Percentiles rank a stretch among this genome's conserved stretches.
Evolutionary conservation across 2,329 filamentous ascomycete genomes (phyloP).

Genomic region (Leptographium lundbergii): DNA sequence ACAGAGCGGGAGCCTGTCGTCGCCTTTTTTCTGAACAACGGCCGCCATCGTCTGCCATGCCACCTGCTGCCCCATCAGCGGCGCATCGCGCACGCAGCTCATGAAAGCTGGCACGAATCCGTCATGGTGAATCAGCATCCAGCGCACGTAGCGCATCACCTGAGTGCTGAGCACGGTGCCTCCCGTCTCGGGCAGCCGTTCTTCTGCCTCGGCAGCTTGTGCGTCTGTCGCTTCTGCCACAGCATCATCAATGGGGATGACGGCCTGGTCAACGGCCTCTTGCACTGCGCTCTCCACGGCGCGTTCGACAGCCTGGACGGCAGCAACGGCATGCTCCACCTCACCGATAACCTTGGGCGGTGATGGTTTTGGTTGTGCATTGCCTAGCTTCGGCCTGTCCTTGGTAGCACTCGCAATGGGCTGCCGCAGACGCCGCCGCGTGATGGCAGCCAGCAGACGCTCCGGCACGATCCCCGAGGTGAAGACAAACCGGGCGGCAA

Average conservation of each 20-base stretch:
- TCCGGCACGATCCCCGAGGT: conserved; percentile 41
- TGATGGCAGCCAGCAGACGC: conserved; percentile 33
- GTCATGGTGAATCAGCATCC: conserved; percentile 42
- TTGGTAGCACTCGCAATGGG: conserved; percentile 30
- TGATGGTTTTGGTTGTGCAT: neutral
- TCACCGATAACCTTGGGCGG: neutral
- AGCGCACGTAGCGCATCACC: conserved; percentile 40
- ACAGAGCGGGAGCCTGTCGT: conserved; percentile 27
- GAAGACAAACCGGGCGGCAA: conserved; percentile 37
- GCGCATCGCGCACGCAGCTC: conserved; percentile 41
- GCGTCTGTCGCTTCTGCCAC: conserved; percentile 27
- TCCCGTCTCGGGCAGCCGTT: conserved; percentile 11
- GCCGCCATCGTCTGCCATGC: conserved; percentile 34
- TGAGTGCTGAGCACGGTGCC: conserved; percentile 26
- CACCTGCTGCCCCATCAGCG: conserved; percentile 38
- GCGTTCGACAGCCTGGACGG: neutral
- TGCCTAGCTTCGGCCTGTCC: neutral
- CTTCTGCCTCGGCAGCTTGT: conserved; percentile 10
- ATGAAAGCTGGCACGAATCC: conserved; percentile 50
- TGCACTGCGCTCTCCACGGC: neutral
- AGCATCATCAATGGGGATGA: conserved; percentile 12
- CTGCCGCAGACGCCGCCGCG: conserved; percentile 32
- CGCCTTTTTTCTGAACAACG: conserved; percentile 13
- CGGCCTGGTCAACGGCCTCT: neutral
- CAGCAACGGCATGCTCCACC: neutral